phyloP scores from a whole-genome alignment of 345 rosid genomes.

The Nephelium lappaceum region DNA sequence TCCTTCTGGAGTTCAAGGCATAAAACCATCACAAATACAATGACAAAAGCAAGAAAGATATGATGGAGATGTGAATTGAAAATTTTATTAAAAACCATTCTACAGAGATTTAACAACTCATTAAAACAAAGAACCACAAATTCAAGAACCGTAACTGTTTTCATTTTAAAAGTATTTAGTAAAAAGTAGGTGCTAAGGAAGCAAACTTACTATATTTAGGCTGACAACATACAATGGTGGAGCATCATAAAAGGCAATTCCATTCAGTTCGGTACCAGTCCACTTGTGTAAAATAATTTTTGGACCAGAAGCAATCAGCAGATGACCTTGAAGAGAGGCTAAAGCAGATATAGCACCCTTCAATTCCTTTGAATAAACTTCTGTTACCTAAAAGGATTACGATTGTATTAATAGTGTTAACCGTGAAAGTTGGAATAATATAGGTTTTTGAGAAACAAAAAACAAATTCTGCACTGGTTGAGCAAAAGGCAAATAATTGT shows the following conservation, averaged over 20 bases:
- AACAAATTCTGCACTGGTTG: background rate
- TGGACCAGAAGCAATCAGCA: slow-evolving; percentile 94
- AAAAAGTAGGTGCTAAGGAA: slow-evolving; percentile 3
- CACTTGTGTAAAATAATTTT: slow-evolving; percentile 91
- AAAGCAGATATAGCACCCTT: slow-evolving; percentile 98
- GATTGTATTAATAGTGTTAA: slow-evolving; percentile 3
- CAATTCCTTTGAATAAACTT: slow-evolving; percentile 91
- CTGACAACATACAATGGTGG: slow-evolving; percentile 96
- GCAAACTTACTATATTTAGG: slow-evolving; percentile 83
- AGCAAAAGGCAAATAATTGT: background rate
- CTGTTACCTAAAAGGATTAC: slow-evolving; percentile 60
- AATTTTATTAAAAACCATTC: background rate
- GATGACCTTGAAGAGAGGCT: slow-evolving; percentile 97
- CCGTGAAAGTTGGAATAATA: background rate
- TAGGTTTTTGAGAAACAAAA: slow-evolving; percentile 4
- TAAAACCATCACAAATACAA: background rate
- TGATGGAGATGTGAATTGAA: background rate
- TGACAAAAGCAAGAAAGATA: background rate
- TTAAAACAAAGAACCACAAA: background rate
- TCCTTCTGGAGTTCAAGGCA: background rate
- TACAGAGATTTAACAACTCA: background rate
- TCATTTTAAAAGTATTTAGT: background rate
- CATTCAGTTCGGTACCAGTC: slow-evolving; percentile 87
- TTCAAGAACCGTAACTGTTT: background rate
- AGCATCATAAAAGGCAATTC: slow-evolving; percentile 92